Conservation (phyloP, 192 early-diverging fungal species). For the Dissophora globulifera region DNA sequence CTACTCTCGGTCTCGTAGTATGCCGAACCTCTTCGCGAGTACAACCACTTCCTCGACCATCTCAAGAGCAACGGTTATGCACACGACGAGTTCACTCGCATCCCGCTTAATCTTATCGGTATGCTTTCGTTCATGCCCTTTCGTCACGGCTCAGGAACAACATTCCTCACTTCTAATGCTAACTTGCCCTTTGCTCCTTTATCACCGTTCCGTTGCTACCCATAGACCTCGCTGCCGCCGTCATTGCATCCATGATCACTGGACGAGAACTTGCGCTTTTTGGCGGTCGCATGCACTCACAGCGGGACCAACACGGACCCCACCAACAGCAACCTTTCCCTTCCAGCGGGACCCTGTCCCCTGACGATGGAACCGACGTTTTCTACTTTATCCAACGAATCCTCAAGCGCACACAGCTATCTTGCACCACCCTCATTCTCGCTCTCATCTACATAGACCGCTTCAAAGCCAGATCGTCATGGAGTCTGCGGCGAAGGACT, state of each 20-base stretch:
- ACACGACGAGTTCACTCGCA: conserved; percentile 52
- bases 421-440: conserved; percentile 58
- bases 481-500: conserved; percentile 17
- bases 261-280: conserved; percentile 50
- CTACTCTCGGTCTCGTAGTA: no score
- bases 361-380: conserved; percentile 29
- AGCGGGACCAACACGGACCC: conserved; percentile 1
- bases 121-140: neutral
- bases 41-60: conserved; percentile 46
- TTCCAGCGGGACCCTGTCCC: no score
- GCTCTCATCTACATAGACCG: conserved; percentile 61
- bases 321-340: neutral
- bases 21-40: conserved; percentile 50
- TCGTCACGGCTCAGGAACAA: no score
- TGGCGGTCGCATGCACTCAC: conserved; percentile 1
- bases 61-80: conserved; percentile 54
- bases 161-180: neutral
- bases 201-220: neutral
- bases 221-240: conserved; percentile 60
- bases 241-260: conserved; percentile 57
- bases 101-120: conserved; percentile 64
- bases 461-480: conserved; percentile 42
- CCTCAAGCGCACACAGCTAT: conserved; percentile 60
- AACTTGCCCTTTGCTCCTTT: neutral
- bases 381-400: conserved; percentile 61